Conservation (phyloP, 2,329 filamentous ascomycete species). For the Cladosporium velox region DNA sequence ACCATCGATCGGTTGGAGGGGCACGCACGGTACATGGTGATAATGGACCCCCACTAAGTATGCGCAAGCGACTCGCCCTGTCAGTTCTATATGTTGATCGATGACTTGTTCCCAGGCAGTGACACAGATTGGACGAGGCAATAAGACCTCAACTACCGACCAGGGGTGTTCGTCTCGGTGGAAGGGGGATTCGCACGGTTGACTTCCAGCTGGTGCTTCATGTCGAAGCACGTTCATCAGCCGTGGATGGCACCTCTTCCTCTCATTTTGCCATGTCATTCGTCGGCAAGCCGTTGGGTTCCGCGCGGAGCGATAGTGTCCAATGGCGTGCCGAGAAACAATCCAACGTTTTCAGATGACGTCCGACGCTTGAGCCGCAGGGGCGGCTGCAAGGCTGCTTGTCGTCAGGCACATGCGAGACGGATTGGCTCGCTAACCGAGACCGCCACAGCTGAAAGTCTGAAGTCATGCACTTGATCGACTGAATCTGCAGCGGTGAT, state of each 20-base stretch:
- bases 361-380: conserved; percentile 13
- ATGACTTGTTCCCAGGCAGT: neutral
- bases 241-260: neutral
- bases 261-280: conserved; percentile 10
- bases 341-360: conserved; percentile 20
- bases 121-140: neutral
- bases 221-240: neutral
- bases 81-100: conserved; percentile 4
- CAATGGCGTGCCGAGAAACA: conserved; percentile 18
- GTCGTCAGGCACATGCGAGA: conserved; percentile 15
- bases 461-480: neutral
- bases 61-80: conserved; percentile 4
- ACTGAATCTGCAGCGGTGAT: conserved; percentile 9
- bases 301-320: conserved; percentile 4
- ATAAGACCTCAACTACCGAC: conserved; percentile 8
- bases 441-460: conserved; percentile 6
- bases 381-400: conserved; percentile 10
- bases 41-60: conserved; percentile 15
- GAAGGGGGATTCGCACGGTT: neutral
- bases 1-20: conserved; percentile 19
- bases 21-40: conserved; percentile 13
- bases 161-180: neutral
- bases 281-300: conserved; percentile 19
- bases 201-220: conserved; percentile 12
- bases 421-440: conserved; percentile 15